A percentile compares a stretch with the other conserved stretches of the same genome.
phyloP scores from a whole-genome alignment of 2,329 filamentous ascomycete species.

The Anthostomella pinea region DNA sequence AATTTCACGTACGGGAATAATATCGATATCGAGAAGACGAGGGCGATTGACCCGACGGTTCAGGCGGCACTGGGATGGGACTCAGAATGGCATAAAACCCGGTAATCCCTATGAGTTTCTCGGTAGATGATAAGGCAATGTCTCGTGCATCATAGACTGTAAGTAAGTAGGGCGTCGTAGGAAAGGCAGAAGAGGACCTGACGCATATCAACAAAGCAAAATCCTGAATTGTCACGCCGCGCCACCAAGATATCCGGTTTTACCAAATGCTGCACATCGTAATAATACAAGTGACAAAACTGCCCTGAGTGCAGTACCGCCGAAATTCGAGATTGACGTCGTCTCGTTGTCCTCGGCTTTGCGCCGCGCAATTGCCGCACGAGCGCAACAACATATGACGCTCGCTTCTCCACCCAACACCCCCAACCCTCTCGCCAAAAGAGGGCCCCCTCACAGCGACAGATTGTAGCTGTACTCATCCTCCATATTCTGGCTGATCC shows the following conservation, averaged over 20 bases:
- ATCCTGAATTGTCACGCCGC: too few relatives aligned
- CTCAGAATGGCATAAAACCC: background rate
- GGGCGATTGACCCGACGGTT: background rate
- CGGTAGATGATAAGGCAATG: conserved; percentile 8
- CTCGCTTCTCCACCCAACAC: background rate
- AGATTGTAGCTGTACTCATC: conserved; percentile 69
- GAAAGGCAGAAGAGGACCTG: too few relatives aligned
- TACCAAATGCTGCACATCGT: too few relatives aligned
- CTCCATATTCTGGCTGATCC: conserved; percentile 71
- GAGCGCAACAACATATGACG: background rate
- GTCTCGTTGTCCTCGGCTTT: too few relatives aligned
- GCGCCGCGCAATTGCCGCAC: background rate
- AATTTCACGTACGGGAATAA: conserved; percentile 4
- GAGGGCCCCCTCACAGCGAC: conserved; percentile 52
- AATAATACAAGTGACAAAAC: too few relatives aligned
- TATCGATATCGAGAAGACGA: conserved; percentile 1
- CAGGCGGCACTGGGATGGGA: background rate
- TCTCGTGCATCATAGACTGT: background rate
- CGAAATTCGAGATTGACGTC: too few relatives aligned
- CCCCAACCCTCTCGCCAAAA: background rate
- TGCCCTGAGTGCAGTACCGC: too few relatives aligned
- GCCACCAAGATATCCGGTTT: too few relatives aligned
- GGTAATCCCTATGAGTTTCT: conserved; percentile 1
- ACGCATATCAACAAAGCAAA: too few relatives aligned
- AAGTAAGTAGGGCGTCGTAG: too few relatives aligned